Percentiles rank a stretch among this genome's conserved stretches.
These are phyloP conservation scores for Phytophthora rubi DNA, from an alignment of 352 stramenopile species.

Conservation along the genomic window DNA sequence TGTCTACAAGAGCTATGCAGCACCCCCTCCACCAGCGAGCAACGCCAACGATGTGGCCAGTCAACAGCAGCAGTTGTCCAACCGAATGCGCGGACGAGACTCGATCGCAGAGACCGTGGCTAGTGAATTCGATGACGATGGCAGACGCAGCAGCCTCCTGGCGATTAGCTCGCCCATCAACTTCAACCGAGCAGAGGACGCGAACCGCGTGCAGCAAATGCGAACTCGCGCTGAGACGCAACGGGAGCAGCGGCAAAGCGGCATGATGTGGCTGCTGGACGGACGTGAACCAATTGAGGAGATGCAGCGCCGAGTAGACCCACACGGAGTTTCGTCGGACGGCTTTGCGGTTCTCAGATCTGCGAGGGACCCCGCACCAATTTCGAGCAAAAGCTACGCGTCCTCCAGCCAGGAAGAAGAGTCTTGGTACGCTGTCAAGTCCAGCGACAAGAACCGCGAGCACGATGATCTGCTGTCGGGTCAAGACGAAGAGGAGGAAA, in stretches of 20 bases:
- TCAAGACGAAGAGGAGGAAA: constrained; percentile 19
- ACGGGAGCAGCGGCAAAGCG: constrained; percentile 35
- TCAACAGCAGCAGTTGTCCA: constrained; percentile 19
- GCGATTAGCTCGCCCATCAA: constrained; percentile 35
- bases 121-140: constrained; percentile 44
- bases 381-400: constrained; percentile 16
- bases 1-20: constrained; percentile 19
- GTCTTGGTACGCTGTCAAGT: constrained; percentile 38
- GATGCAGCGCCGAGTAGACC: constrained; percentile 42
- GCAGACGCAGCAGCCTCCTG: constrained; percentile 33
- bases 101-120: constrained; percentile 49
- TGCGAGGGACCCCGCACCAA: constrained; percentile 28
- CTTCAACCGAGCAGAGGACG: constrained; percentile 22
- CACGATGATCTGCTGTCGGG: constrained; percentile 19
- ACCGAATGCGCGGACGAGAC: constrained; percentile 20
- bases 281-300: constrained; percentile 42
- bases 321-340: constrained; percentile 27
- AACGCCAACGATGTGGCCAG: constrained; percentile 1
- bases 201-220: constrained; percentile 28
- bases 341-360: constrained; percentile 42
- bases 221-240: constrained; percentile 40
- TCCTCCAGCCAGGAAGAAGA: constrained; percentile 26
- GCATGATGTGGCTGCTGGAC: constrained; percentile 53
- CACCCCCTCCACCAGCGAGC: constrained; percentile 2
- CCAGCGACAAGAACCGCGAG: constrained; percentile 22